These are phyloP conservation scores for Debaryomyces udenii DNA, from an alignment of 1,139 yeast species.

Conservation along the genomic window DNA sequence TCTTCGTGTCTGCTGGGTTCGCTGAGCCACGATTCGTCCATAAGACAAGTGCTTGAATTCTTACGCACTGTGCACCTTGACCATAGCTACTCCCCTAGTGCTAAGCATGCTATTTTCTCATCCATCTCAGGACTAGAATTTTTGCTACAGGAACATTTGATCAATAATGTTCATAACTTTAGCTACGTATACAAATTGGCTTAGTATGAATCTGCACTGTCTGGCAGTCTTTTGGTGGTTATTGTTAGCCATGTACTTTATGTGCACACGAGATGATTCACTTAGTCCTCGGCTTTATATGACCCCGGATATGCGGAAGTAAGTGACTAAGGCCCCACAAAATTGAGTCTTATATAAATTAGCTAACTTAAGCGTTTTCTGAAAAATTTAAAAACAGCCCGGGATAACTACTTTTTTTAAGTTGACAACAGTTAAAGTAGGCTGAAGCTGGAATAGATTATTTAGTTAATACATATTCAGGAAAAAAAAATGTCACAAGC, in stretches of 20 bases:
- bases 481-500: conserved; percentile 20
- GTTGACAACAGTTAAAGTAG: no score
- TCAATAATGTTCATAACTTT: conserved; percentile 8
- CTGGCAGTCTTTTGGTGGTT: no score
- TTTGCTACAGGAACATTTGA: conserved; percentile 8
- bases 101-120: conserved; percentile 6
- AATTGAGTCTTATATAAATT: conserved; percentile 7
- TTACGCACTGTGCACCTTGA: conserved; percentile 11
- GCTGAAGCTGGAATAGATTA: conserved; percentile 2
- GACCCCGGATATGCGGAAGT: conserved; percentile 16
- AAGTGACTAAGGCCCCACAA: conserved; percentile 10
- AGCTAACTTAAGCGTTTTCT: conserved; percentile 1
- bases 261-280: conserved; percentile 8
- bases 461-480: conserved; percentile 4
- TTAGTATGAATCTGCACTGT: not conserved
- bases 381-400: conserved; percentile 3
- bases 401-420: no score
- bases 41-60: conserved; percentile 13
- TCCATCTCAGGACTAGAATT: conserved; percentile 10
- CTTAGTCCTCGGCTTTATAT: conserved; percentile 8
- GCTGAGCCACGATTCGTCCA: conserved; percentile 7
- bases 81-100: conserved; percentile 3
- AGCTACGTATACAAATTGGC: conserved; percentile 10
- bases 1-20: not conserved
- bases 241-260: not conserved